Base-by-base conservation (phyloP, 164 flowering plant genomes). In the Magnolia sinica region DNA sequence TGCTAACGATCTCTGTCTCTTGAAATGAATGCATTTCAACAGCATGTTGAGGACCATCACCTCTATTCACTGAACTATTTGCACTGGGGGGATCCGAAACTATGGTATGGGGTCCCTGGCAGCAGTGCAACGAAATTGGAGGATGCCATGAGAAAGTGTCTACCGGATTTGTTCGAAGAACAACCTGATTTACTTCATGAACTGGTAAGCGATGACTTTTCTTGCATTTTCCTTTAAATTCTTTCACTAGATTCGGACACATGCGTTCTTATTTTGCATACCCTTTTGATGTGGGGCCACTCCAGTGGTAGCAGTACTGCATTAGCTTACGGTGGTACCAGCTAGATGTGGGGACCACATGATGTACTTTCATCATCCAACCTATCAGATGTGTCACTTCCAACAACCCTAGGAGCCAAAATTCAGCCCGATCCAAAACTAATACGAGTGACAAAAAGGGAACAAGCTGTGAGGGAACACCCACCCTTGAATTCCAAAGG, bases 41-140 rank as follows among this genome's bases (percentile, higher is more conserved):
- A 94, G 98, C 98, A 94, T 87, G 98, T 94, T 37, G 98, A 94
- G 79, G 98, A 94, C 75, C 97, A 94, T 79, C 98, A 92, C 80
- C 83, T 94, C 24, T 94, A 94, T 81, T 94, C 98, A 11, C 80
- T 94, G 49, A 94, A 94, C 81, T 91, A 91, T 80, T 55, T 88
- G 7, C 98, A 94, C 78, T 90, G 85, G 85, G 98, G 98, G 45
- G 98, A 87, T 76, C 92, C 95, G 76, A 94, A 94, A 83, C 52
- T 94, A 61, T 94, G 98, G 98, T 94, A 91, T 87, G 97, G 98
- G 37, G 87, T 94, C 23, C 95, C 98, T 37, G 93, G 90, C 80
- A 85, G 80, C 74, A 86, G 85, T 85, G 95, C 98, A 45, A 75
- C 81, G 5, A 77, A 82, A 67, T 82, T 94, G 84, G 97, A 94